Percentiles rank a stretch among this genome's conserved stretches.
These are phyloP conservation scores for Truncatella angustata DNA, from an alignment of 2,329 filamentous ascomycete genomes.

Conservation along the genomic window DNA sequence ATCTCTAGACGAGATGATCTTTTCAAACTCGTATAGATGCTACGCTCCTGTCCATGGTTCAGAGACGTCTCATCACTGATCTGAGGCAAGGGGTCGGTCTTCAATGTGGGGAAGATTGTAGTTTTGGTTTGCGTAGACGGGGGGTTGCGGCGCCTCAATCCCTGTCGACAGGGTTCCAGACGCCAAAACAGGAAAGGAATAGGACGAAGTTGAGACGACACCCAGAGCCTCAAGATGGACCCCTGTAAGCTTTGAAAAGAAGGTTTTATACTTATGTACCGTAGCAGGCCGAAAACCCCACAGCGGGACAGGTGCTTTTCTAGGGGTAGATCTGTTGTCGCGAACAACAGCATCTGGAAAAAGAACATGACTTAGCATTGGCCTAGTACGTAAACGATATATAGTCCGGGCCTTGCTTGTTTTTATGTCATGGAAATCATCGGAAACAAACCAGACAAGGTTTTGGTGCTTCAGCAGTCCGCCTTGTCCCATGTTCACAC, in stretches of 20 bases:
- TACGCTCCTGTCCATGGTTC: not conserved
- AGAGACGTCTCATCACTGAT: constrained; percentile 4
- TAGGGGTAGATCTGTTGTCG: too few relatives aligned
- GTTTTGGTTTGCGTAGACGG: not conserved
- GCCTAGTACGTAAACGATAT: too few relatives aligned
- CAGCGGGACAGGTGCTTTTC: not conserved
- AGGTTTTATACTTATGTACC: not conserved
- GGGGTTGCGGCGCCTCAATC: not conserved
- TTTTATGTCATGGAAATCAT: too few relatives aligned
- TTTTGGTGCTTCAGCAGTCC: too few relatives aligned
- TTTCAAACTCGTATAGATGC: not conserved
- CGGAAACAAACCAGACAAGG: too few relatives aligned
- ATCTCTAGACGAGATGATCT: not conserved
- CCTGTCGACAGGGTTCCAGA: not conserved
- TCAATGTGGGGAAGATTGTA: not conserved
- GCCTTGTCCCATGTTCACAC: too few relatives aligned
- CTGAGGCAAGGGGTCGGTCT: constrained; percentile 2
- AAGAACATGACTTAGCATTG: too few relatives aligned
- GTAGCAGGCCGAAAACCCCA: not conserved
- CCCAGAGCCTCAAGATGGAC: not conserved
- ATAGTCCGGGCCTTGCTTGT: too few relatives aligned
- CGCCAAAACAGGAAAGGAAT: not conserved
- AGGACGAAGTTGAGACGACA: constrained; percentile 2
- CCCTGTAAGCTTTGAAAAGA: constrained; percentile 3
- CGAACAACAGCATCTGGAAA: not conserved